These are phyloP conservation scores for Barbatosphaeria neglecta DNA, from an alignment of 495 filamentous ascomycete species.

Conservation along the genomic window DNA sequence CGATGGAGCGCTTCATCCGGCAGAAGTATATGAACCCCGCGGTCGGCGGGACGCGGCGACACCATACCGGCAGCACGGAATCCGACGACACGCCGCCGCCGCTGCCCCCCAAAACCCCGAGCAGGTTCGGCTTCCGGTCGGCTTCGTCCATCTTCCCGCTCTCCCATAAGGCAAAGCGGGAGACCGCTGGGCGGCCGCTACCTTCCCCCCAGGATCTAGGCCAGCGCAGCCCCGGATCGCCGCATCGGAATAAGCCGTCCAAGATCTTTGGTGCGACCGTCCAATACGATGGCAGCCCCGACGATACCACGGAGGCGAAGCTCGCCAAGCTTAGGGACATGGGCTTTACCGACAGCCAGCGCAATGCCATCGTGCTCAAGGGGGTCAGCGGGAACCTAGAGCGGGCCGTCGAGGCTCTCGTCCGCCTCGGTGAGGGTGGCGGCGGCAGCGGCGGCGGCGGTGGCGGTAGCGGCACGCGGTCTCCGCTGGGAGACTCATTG, in stretches of 20 bases:
- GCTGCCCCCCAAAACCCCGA: slow-evolving; percentile 70
- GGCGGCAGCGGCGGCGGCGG: no score
- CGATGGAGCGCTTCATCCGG: slow-evolving; percentile 87
- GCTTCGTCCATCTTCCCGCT: slow-evolving; percentile 57
- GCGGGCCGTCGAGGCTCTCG: slow-evolving; percentile 69
- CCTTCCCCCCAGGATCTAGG: slow-evolving; percentile 14
- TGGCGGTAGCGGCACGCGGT: slow-evolving; percentile 27
- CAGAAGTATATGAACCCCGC: slow-evolving; percentile 69
- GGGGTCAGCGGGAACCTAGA: slow-evolving; percentile 74
- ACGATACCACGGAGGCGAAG: slow-evolving; percentile 52
- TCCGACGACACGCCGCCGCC: slow-evolving; percentile 60
- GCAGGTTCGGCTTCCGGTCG: slow-evolving; percentile 65
- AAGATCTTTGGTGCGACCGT: slow-evolving; percentile 58
- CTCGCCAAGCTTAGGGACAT: slow-evolving; percentile 72
- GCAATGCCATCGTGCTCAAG: slow-evolving; percentile 68
- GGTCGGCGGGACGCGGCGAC: slow-evolving; percentile 21
- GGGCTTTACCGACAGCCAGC: slow-evolving; percentile 79
- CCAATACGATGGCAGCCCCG: slow-evolving; percentile 22
- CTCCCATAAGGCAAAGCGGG: slow-evolving; percentile 27
- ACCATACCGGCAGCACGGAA: slow-evolving; percentile 29
- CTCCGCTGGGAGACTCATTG: slow-evolving; percentile 18
- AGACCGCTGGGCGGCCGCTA: slow-evolving; percentile 7
- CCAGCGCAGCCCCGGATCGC: slow-evolving; percentile 7
- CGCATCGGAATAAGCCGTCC: slow-evolving; percentile 45
- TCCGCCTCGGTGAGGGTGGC: slow-evolving; percentile 59